Conservation (phyloP, 257 asterid genomes). For the Voacanga thouarsii region DNA sequence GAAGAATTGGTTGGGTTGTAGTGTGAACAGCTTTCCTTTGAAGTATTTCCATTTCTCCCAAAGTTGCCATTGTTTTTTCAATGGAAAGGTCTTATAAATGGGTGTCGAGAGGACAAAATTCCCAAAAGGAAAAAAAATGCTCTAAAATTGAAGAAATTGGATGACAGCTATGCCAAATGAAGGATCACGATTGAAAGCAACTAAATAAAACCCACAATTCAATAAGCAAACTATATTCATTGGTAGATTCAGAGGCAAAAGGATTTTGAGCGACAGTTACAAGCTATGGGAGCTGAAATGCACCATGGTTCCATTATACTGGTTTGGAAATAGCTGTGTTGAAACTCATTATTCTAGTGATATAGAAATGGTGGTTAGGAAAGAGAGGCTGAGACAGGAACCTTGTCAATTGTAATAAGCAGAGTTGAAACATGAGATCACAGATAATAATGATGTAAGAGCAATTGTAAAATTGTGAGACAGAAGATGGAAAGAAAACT, state of each 20-base stretch:
- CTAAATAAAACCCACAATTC: neutral
- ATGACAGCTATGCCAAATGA: neutral
- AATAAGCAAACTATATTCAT: neutral
- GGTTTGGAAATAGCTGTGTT: neutral
- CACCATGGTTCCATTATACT: neutral
- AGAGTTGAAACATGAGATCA: no score
- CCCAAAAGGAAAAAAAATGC: neutral
- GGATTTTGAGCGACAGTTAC: neutral
- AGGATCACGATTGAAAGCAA: neutral
- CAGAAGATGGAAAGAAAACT: no score
- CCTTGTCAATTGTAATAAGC: no score
- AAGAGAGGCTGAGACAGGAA: no score
- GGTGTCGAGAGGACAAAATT: neutral
- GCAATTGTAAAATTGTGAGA: no score
- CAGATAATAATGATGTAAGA: no score
- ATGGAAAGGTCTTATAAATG: no score
- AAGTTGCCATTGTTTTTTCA: neutral
- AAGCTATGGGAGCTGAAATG: neutral
- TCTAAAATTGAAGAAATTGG: neutral
- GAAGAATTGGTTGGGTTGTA: no score
- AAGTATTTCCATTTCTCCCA: neutral
- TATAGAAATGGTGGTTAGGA: no score
- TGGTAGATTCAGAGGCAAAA: neutral
- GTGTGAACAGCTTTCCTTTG: neutral
- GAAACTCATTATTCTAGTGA: neutral